These are phyloP conservation scores for Cytospora mali DNA, from an alignment of 2,329 filamentous ascomycete species.

Conservation along the genomic window DNA sequence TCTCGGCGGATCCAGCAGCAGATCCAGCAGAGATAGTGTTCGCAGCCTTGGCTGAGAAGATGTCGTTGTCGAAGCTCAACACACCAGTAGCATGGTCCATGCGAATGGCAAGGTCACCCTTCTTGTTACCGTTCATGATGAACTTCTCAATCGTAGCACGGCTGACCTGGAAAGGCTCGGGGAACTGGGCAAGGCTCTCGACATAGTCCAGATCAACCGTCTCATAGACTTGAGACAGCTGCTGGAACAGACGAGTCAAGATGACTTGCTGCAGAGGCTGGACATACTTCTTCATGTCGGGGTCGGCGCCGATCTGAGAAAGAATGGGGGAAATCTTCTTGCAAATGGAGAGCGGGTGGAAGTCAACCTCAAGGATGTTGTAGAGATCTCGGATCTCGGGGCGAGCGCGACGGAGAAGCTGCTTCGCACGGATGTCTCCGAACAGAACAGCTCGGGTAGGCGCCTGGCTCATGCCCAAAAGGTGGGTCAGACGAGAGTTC, in stretches of 20 bases:
- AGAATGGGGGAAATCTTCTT: slow-evolving; percentile 98
- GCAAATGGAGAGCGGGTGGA: slow-evolving; percentile 98
- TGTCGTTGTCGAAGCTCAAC: slow-evolving; percentile 95
- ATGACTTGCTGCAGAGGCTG: slow-evolving; percentile 97
- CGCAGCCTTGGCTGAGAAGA: slow-evolving; percentile 93
- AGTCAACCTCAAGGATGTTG: slow-evolving; percentile 98
- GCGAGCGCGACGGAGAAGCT: slow-evolving; percentile 85
- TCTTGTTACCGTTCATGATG: slow-evolving; percentile 99
- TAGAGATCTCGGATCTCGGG: slow-evolving; percentile 97
- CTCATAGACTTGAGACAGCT: slow-evolving; percentile 98
- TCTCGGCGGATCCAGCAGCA: slow-evolving; percentile 82
- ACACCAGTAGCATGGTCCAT: slow-evolving; percentile 95
- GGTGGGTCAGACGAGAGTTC: slow-evolving; percentile 94
- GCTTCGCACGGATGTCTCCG: slow-evolving; percentile 94
- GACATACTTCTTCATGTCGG: slow-evolving; percentile 98
- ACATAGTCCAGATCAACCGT: slow-evolving; percentile 95
- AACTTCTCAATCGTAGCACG: slow-evolving; percentile 97
- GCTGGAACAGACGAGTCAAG: slow-evolving; percentile 96
- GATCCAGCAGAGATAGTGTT: slow-evolving; percentile 85
- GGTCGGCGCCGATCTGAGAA: slow-evolving; percentile 86
- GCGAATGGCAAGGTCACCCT: slow-evolving; percentile 94
- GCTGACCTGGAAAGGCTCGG: slow-evolving; percentile 91
- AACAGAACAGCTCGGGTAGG: slow-evolving; percentile 90
- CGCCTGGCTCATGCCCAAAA: slow-evolving; percentile 88
- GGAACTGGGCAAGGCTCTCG: slow-evolving; percentile 90